phyloP scores from a whole-genome alignment of 768 basidiomycete species.

The Cystobasidium onofrii region DNA sequence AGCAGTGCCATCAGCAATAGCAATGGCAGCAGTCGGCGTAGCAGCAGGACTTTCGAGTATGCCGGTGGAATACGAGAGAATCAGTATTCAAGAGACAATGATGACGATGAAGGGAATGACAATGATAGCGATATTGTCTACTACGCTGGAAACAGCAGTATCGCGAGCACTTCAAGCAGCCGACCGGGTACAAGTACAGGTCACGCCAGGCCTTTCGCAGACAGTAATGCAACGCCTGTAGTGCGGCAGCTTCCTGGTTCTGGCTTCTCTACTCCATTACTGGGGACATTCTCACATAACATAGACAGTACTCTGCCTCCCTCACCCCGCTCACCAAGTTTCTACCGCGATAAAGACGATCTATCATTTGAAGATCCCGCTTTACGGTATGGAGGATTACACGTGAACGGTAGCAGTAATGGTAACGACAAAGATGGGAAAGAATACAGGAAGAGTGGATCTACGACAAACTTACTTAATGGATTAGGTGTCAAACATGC shows the following conservation, averaged over 20 bases:
- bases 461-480: neutral
- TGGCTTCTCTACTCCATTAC: neutral
- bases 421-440: neutral
- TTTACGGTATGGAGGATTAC: neutral
- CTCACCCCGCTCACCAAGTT: conserved; percentile 2
- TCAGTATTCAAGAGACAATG: conserved; percentile 2
- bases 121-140: neutral
- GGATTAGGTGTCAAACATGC: conserved; percentile 12
- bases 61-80: neutral
- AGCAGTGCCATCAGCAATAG: neutral
- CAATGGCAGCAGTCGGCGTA: neutral
- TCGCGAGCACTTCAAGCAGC: neutral
- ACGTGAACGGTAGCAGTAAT: conserved; percentile 6
- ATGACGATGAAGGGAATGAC: neutral
- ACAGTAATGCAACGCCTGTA: neutral
- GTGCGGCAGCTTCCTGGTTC: neutral
- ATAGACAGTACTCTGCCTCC: conserved; percentile 4
- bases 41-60: neutral
- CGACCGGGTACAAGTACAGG: neutral
- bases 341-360: conserved; percentile 12
- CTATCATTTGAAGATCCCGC: conserved; percentile 2
- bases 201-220: neutral
- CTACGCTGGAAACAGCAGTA: neutral
- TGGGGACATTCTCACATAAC: conserved; percentile 1
- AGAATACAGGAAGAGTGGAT: conserved; percentile 1